These are phyloP conservation scores for Kurtzmaniella natalensis DNA, from an alignment of 1,139 yeast genomes.

Conservation along the genomic window DNA sequence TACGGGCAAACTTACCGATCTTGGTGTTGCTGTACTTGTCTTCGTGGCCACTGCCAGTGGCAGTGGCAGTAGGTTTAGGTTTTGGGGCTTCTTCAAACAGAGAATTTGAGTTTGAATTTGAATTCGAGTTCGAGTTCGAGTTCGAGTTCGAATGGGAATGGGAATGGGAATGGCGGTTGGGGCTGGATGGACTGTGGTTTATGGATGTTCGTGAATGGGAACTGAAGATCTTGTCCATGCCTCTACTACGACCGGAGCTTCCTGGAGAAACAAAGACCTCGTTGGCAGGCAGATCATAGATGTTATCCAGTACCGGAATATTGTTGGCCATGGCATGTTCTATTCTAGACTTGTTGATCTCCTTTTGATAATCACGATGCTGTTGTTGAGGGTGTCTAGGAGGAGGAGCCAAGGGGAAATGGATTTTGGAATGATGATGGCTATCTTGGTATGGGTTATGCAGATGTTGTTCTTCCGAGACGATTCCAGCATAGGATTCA, in stretches of 20 bases:
- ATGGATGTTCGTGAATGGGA: neutral
- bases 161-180: neutral
- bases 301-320: no score
- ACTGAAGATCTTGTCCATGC: neutral
- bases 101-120: neutral
- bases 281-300: neutral
- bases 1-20: neutral
- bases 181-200: neutral
- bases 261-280: neutral
- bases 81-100: no score
- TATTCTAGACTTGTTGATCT: no score
- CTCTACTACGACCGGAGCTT: no score
- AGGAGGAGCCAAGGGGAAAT: neutral
- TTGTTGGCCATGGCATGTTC: neutral
- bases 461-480: neutral
- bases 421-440: conserved; percentile 9
- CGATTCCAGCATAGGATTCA: neutral
- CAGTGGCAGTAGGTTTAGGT: neutral
- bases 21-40: neutral
- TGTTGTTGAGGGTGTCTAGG: conserved; percentile 1
- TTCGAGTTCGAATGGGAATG: neutral
- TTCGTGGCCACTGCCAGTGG: neutral
- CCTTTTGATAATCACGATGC: no score
- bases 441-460: neutral
- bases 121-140: neutral